Evolutionary conservation across 164 flowering plant genomes (phyloP), one percentile per base, ranked within the genome.

Genomic region (Aristolochia fimbriata): DNA sequence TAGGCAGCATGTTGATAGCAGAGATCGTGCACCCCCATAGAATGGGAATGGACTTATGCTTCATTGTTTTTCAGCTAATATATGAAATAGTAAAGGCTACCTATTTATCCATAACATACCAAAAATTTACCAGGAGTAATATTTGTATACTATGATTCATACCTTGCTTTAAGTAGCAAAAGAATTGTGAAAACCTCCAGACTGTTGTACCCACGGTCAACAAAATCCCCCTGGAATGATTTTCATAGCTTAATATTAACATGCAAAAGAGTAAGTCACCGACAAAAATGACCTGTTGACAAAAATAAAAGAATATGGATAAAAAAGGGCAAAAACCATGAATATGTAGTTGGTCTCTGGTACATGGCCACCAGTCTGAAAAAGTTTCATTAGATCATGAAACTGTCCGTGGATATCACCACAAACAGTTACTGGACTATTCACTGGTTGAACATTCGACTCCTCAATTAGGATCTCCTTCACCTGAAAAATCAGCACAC

Each of bases 141-240:
- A 23, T 14, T 23, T 22, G 4, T 17, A 9, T 20, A 51, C 51
- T 4, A 1, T n/a, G 7, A 33, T 20, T 48, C 15, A 30, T 73
- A 93, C 97, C 98, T 93, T 69, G 98, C 98, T 81, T 93, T 93
- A 57, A 93, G 96, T 71, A 93, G 98, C 75, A 93, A 82, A 71
- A 93, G 96, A 71, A 89, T 90, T 22, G 98, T 87, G 68, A 90
- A 93, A 62, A 90, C 97, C 78, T 92, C 98, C 66, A 92, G 82
- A 74, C 98, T 92, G 72, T 92, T 92, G 77, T 92, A 92, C 45
- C 98, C 98, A 63, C 96, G 88, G 70, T 92, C 98, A 68, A 92
- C 98, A 81, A 92, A 92, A 79, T 92, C 98, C 15, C 98, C 98
- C 98, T 92, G 83, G 55, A 78, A 52, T 50, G 54, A 46, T 4